Base-by-base conservation (phyloP, 345 rosid genomes). In the Populus simonii region DNA sequence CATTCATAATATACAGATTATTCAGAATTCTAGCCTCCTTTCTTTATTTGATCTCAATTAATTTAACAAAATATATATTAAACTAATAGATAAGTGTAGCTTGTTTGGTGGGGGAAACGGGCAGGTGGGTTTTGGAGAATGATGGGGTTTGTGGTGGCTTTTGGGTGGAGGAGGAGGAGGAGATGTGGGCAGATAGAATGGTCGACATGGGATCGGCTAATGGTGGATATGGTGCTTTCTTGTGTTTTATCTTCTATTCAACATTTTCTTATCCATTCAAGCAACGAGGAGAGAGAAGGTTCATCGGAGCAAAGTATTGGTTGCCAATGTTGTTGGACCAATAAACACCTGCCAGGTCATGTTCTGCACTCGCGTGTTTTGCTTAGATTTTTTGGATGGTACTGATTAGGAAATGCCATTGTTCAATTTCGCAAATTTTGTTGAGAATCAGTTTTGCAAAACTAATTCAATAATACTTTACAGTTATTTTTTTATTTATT, bases 151-250 rank as follows among this genome's bases (percentile, higher is more conserved):
- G 84, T 27, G 78, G 68, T 36, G 76, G 78, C 39, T 76, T 84
- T 69, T 70, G 72, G 74, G 85, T 3, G 73, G 80, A 20, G 76
- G 79, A 10, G 85, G 92, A 25, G 85, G 91, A 77, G 80, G 88
- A 87, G 83, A 84, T 80, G 35, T 84, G 70, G 74, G 89, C 75
- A 16, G 91, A 71, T 43, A 87, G 80, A 62, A 85, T 47, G 68
- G 92, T 83, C 83, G 94, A 89, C 97, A 93, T 89, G 75, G 57
- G 31, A 55, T 74, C 49, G 68, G 65, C 1, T 2, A n/a, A 15
- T n/a, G 11, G 81, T 23, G 83, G 81, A 66, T 79, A 75, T 61
- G 80, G 72, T 74, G 31, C 8, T 18, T 49, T 31, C 25, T 68
- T 11, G 11, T 72, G 36, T 53, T 36, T n/a, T 33, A 3, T 67